Evolutionary conservation across 2,329 filamentous ascomycete genomes (phyloP).

Genomic region (Sporothrix curviconia): DNA sequence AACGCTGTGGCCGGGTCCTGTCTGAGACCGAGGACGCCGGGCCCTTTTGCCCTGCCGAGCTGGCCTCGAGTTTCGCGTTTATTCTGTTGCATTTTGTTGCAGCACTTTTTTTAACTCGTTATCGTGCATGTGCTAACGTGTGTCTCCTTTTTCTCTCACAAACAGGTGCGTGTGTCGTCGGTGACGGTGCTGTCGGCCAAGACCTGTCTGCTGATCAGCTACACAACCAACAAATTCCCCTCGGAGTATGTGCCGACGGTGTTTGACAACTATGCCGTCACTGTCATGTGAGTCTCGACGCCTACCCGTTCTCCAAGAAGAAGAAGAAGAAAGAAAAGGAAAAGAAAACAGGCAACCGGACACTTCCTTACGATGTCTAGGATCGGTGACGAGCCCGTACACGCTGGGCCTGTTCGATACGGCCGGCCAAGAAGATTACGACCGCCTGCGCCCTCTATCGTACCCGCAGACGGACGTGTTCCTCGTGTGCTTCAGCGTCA

Average conservation of each 20-base stretch:
- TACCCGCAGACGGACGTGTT: slow-evolving; percentile 99
- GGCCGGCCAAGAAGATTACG: slow-evolving; percentile 98
- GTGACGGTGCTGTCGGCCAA: slow-evolving; percentile 99
- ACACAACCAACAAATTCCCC: slow-evolving; percentile 99
- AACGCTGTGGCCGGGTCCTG: too few relatives aligned
- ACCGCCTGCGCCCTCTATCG: slow-evolving; percentile 88
- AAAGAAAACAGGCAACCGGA: not conserved
- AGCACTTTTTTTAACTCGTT: too few relatives aligned
- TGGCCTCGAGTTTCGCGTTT: too few relatives aligned
- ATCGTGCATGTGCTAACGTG: too few relatives aligned
- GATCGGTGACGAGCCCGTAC: slow-evolving; percentile 98
- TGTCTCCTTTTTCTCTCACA: not conserved
- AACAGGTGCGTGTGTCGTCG: slow-evolving; percentile 93
- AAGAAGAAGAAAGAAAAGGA: too few relatives aligned
- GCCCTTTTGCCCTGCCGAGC: too few relatives aligned
- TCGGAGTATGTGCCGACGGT: slow-evolving; percentile 99
- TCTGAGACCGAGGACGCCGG: too few relatives aligned
- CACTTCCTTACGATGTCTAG: slow-evolving; percentile 39
- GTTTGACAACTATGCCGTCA: slow-evolving; percentile 99
- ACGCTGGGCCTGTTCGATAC: slow-evolving; percentile 97
- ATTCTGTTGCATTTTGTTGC: not conserved
- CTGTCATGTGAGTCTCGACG: slow-evolving; percentile 99
- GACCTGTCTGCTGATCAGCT: slow-evolving; percentile 97
- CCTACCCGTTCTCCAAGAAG: too few relatives aligned
- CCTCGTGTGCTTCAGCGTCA: slow-evolving; percentile 97